phyloP scores from a whole-genome alignment of 768 basidiomycete genomes.

The Rhizopogon roseolus region DNA sequence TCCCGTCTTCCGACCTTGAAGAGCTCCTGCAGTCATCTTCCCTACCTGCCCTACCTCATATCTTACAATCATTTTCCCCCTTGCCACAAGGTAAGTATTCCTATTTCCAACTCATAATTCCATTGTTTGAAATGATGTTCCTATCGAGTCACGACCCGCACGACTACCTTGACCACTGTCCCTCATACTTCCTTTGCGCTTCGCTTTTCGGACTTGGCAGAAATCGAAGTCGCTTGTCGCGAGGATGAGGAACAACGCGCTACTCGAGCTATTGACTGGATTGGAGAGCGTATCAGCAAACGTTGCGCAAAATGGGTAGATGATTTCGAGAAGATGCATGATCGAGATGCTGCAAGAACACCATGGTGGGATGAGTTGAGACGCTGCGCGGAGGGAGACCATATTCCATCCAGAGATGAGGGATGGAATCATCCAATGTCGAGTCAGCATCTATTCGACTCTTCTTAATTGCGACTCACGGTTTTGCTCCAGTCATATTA shows the following conservation, averaged over 20 bases:
- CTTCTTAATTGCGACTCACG: conserved; percentile 7
- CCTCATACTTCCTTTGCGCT: conserved; percentile 69
- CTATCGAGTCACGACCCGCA: conserved; percentile 70
- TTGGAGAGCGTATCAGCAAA: conserved; percentile 62
- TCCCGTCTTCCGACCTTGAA: conserved; percentile 66
- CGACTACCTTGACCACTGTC: conserved; percentile 65
- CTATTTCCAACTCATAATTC: neutral
- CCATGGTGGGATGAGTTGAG: conserved; percentile 90
- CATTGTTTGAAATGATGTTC: conserved; percentile 2
- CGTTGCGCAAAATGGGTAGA: conserved; percentile 69
- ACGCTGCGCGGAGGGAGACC: conserved; percentile 73
- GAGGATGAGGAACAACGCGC: conserved; percentile 81
- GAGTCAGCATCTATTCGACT: conserved; percentile 40
- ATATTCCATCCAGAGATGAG: conserved; percentile 64
- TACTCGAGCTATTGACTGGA: conserved; percentile 81
- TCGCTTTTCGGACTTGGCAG: conserved; percentile 71
- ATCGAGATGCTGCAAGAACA: conserved; percentile 40
- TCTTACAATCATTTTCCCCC: conserved; percentile 83
- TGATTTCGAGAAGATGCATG: conserved; percentile 47
- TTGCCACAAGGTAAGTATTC: conserved; percentile 64
- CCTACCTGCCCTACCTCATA: conserved; percentile 64
- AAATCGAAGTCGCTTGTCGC: conserved; percentile 67
- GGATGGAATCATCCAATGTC: conserved; percentile 88
- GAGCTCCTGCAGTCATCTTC: conserved; percentile 53
- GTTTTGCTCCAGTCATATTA: conserved; percentile 55